Conservation (phyloP, 2,329 filamentous ascomycete species). For the Polychaeton citri region DNA sequence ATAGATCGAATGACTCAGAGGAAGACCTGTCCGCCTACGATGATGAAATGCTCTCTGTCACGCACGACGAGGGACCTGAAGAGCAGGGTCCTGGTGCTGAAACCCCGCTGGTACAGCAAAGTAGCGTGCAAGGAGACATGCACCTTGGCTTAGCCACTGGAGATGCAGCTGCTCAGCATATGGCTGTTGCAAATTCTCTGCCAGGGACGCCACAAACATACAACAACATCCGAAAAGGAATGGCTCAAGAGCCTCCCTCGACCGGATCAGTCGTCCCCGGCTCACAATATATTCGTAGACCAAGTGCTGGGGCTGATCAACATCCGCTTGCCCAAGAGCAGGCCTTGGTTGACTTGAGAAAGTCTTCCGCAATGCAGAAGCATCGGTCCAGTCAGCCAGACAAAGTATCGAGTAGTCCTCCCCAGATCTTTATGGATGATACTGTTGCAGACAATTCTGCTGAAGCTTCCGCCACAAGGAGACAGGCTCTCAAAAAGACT, state of each 20-base stretch:
- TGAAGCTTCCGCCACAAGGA: constrained; percentile 8
- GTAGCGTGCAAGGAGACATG: not conserved
- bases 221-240: not conserved
- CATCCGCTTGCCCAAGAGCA: too few species aligned
- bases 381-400: too few species aligned
- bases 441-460: constrained; percentile 10
- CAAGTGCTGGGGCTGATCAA: too few species aligned
- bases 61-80: too few species aligned
- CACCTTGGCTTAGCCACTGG: not conserved
- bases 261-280: constrained; percentile 20
- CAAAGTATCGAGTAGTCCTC: constrained; percentile 25
- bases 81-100: too few species aligned
- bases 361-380: too few species aligned
- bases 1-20: constrained; percentile 2
- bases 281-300: constrained; percentile 20
- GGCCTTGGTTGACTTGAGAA: too few species aligned
- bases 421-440: constrained; percentile 8
- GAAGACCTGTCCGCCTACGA: constrained; percentile 2
- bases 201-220: constrained; percentile 19
- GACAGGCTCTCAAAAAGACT: too few species aligned
- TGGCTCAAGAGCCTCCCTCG: constrained; percentile 20
- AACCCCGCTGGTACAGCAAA: not conserved
- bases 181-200: constrained; percentile 34
- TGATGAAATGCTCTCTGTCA: too few species aligned
- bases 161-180: constrained; percentile 19